Base-by-base conservation (phyloP, 2,329 filamentous ascomycete species). In the Trichoderma citrinoviride region DNA sequence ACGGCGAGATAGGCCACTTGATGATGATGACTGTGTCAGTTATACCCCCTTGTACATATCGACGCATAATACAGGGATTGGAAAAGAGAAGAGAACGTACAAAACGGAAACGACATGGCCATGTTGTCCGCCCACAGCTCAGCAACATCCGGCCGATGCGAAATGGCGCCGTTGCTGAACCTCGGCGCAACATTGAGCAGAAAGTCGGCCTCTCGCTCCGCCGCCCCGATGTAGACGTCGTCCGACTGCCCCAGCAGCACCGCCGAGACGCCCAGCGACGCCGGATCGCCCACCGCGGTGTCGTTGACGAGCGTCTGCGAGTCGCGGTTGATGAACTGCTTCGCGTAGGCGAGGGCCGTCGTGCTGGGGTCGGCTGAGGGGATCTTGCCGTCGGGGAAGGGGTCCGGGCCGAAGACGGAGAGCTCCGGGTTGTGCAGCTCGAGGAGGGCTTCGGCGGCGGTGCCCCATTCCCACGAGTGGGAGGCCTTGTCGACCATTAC, bases 391-490 rank as follows among this genome's bases (percentile, higher is more conserved):
- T 53, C 47, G 3, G 66, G 66, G 33, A 67, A 67, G 29, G 66
- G 66, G 27, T 66, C 57, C n/a, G 46, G 21, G 23, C 60, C 61
- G 50, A 66, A 68, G 23, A 68, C 66, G 52, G 66, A 68, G 3
- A 68, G 55, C 17, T 68, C 65, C 7, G 54, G 54, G 56, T 68
- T 66, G 43, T 68, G 55, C 17, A 68, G 61, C 52, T 68, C 66
- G 43, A 68, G 53, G 7, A 68, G 61, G 17, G 66, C 66, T 47
- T 68, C 47, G 6, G 66, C 66, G 7, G 66, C 50, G 40, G 66
- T 68, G 21, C 66, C 66, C 66, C 66, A 68, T 68, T 68, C 66
- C 66, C 66, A 68, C 7, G 66, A 68, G 23, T 68, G 61, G 10
- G 27, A 25, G 15, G 65, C 23, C 7, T 56, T 66, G 7, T 60